Evolutionary conservation across 305 asterid genomes (phyloP), one percentile per base, ranked within the genome.

Genomic region (Plantago lanceolata): DNA sequence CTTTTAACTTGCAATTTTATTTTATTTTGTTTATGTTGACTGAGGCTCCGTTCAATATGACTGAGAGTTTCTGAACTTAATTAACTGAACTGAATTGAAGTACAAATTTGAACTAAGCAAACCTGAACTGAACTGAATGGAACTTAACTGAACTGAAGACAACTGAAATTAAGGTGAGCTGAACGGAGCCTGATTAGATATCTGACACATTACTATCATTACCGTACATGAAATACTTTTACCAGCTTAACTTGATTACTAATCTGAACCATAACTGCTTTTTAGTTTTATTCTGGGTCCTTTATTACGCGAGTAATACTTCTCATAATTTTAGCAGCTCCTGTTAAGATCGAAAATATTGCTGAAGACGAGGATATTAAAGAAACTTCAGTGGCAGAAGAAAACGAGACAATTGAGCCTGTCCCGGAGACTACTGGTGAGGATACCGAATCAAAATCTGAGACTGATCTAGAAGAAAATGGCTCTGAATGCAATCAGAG

Each of bases 381-480:
- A 60, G 86, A 77, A 70, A 67, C 26, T 74, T 49, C 64, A 13
- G 89, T 79, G 50, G 71, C 26, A 24, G 71, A 77, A 63, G 86
- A 72, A 61, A 33, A 69, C 2, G 73, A 75, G 61, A 56, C 50
- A 54, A 57, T 48, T 26, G 85, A 79, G 63, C 70, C 75, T 7
- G 69, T 19, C 54, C 47, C 52, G 31, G 84, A 79, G 65, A 50
- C 65, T 19, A 72, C 73, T 45, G 90, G 79, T 33, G 86, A 73
- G 47, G 68, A 61, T 26, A 69, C 74, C 19, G 71, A 48, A 43
- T 50, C 70, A 57, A 71, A 75, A 59, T 74, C 70, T 54, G 87
- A 66, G 31, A 43, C 68, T 20, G 71, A 73, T 21, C 71, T 56
- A 40, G 81, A 73, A 8, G 84, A 69, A 48, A 71, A 66, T 31